Evolutionary conservation across 345 rosid species (phyloP).

Genomic region (Citrus reticulata): DNA sequence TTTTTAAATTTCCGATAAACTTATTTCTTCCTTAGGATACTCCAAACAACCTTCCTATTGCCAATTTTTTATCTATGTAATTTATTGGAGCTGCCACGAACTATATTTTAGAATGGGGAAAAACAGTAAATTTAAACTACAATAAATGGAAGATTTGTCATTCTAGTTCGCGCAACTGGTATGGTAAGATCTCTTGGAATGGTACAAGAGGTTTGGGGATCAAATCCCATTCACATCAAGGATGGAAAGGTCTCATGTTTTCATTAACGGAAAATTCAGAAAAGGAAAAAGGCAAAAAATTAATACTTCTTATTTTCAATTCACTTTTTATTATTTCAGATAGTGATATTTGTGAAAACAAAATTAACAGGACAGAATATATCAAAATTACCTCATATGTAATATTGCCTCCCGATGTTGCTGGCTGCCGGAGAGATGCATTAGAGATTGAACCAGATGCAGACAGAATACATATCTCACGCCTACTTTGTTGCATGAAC

Average conservation of each 20-base stretch:
- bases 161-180: not conserved
- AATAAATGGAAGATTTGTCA: not conserved
- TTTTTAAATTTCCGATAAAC: not conserved
- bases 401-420: conserved; percentile 71
- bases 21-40: not conserved
- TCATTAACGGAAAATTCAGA: not conserved
- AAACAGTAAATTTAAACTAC: not conserved
- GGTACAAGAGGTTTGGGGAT: not conserved
- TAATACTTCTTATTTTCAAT: not conserved
- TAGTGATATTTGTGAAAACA: not conserved
- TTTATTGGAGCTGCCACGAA: not conserved
- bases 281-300: not conserved
- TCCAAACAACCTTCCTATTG: not conserved
- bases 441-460: conserved; percentile 82
- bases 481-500: conserved; percentile 76
- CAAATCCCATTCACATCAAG: not conserved
- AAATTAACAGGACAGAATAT: not conserved
- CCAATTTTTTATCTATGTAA: not conserved
- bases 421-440: conserved; percentile 78
- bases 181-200: not conserved
- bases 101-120: not conserved
- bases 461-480: conserved; percentile 78
- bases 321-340: not conserved
- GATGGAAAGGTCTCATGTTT: not conserved
- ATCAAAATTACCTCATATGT: conserved; percentile 67